These are phyloP conservation scores for Linnemannia exigua DNA, from an alignment of 192 early-diverging fungal species.

Conservation along the genomic window DNA sequence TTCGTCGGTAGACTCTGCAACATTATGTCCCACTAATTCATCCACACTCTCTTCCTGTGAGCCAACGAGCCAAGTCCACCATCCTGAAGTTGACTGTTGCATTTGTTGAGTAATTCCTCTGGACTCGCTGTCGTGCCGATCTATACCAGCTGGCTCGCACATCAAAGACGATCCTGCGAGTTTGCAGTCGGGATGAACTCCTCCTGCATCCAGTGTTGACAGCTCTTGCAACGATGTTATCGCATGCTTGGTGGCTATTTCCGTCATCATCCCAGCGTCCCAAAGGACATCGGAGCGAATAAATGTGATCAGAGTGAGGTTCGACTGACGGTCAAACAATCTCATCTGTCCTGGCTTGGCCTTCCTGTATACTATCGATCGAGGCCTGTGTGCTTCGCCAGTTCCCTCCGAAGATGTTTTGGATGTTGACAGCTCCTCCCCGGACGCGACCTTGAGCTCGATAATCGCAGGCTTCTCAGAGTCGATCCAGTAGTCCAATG, in stretches of 20 bases:
- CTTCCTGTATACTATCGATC: conserved; percentile 38
- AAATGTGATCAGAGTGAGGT: conserved; percentile 39
- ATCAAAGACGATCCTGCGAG: conserved; percentile 20
- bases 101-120: neutral
- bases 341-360: conserved; percentile 51
- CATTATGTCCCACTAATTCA: neutral
- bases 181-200: conserved; percentile 48
- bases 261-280: conserved; percentile 36
- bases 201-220: conserved; percentile 17
- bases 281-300: conserved; percentile 51
- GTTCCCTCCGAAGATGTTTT: neutral
- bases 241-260: conserved; percentile 14
- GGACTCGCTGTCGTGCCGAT: neutral
- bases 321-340: conserved; percentile 37
- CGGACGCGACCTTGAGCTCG: conserved; percentile 29
- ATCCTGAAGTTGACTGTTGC: conserved; percentile 7
- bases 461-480: conserved; percentile 24
- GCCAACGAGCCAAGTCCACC: conserved; percentile 46
- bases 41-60: neutral
- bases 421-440: neutral
- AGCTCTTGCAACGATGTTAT: conserved; percentile 12
- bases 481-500: conserved; percentile 40
- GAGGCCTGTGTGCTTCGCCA: neutral
- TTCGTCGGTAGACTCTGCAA: neutral
- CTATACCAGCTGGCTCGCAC: conserved; percentile 37